Evolutionary conservation across 768 basidiomycete genomes (phyloP).

Genomic region (Terana coerulea): DNA sequence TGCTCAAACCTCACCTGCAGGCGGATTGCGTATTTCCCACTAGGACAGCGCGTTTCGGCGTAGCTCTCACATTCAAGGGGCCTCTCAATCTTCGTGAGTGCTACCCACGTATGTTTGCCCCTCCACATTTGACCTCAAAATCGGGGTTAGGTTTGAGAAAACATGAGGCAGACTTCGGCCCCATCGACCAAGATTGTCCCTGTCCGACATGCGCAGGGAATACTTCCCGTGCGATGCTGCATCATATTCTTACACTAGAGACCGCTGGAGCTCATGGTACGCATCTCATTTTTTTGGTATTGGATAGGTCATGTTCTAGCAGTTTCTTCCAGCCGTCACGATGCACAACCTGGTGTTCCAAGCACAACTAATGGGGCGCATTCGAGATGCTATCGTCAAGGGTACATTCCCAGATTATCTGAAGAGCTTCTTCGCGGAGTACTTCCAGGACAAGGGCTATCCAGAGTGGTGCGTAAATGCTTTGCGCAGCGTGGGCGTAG

Average conservation of each 20-base stretch:
- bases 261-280: conserved; percentile 84
- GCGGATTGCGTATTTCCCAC: conserved; percentile 95
- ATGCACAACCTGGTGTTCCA: conserved; percentile 84
- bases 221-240: conserved; percentile 68
- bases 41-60: conserved; percentile 86
- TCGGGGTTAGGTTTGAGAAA: conserved; percentile 55
- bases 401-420: conserved; percentile 80
- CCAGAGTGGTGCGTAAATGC: conserved; percentile 90
- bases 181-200: conserved; percentile 75
- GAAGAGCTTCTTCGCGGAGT: conserved; percentile 67
- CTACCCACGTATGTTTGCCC: background rate
- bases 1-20: conserved; percentile 31
- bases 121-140: background rate
- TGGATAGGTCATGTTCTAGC: conserved; percentile 3
- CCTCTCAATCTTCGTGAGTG: conserved; percentile 77
- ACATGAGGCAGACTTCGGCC: conserved; percentile 62
- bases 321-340: conserved; percentile 55
- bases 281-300: conserved; percentile 18
- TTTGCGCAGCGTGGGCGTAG: conserved; percentile 76
- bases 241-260: conserved; percentile 74
- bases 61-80: conserved; percentile 78
- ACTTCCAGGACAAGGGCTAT: conserved; percentile 76
- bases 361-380: conserved; percentile 83
- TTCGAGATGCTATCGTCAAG: conserved; percentile 74
- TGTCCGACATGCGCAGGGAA: conserved; percentile 79